Evolutionary conservation across 768 basidiomycete genomes (phyloP), one percentile per base, ranked within the genome.

Genomic region (Trametes punicea): DNA sequence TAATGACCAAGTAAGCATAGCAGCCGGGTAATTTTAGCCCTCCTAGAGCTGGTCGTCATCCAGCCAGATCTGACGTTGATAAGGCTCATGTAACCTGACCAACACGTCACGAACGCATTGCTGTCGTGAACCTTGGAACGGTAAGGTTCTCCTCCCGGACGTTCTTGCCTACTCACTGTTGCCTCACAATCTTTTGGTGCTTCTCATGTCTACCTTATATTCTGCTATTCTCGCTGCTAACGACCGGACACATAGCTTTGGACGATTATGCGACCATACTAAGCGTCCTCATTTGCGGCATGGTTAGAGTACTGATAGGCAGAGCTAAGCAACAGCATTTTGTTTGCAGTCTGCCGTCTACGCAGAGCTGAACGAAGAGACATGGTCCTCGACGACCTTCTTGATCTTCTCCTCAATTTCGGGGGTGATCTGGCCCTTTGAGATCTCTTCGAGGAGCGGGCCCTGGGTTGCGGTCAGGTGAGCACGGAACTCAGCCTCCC

Each of bases 371-470:
- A 93, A 93, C 45, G 87, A 81, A 57, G 88, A 75, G 62, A 93
- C 91, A 64, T 92, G 90, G 66, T 91, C 88, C 76, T 92, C 90
- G 21, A 93, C 90, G 64, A 86, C 88, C 80, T 88, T 90, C 90
- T 94, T 96, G 74, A 95, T 96, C 82, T 93, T 84, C 41, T 77
- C 82, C 79, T 98, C 96, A 60, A 97, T 81, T 69, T 94, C 93
- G 59, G 88, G 84, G 55, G 91, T 93, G 67, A 98, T 87, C 59
- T 75, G 80, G 55, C 95, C 97, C 60, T 79, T 77, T 47, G 85
- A 74, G 63, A 98, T 96, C 75, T 95, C 90, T 69, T 82, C 77
- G 41, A 99, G 85, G 65, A 99, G 85, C 30, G 78, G 64, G 46
- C 70, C 59, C 74, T 98, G 90, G 50, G 88, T 75, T 55, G 88